Conservation (phyloP, 1,284 basidiomycete species). For the Cryptococcus sp. region DNA sequence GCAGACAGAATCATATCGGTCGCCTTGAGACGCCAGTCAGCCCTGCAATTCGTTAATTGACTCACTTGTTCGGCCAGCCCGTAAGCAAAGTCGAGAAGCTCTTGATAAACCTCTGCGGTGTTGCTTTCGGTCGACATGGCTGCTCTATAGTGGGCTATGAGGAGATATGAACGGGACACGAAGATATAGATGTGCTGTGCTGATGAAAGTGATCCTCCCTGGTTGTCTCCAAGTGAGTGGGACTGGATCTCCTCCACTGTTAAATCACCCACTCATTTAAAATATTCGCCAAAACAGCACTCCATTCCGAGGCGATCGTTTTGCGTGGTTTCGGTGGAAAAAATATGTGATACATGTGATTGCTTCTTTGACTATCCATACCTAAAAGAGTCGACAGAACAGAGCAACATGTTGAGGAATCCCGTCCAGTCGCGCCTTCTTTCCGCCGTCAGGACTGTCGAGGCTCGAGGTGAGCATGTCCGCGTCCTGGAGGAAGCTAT, state of each 20-base stretch:
- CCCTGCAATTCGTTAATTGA: not conserved
- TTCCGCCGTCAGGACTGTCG: constrained; percentile 18
- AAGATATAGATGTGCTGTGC: too few species aligned
- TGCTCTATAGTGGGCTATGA: not conserved
- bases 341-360: not conserved
- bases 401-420: constrained; percentile 14
- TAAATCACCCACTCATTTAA: not conserved
- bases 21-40: constrained; percentile 9
- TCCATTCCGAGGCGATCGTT: constrained; percentile 1
- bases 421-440: constrained; percentile 14
- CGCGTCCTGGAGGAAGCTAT: not conserved
- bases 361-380: not conserved
- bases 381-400: not conserved
- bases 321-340: not conserved
- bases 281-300: not conserved
- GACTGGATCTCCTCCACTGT: constrained; percentile 5
- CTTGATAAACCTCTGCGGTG: constrained; percentile 19
- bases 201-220: too few species aligned
- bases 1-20: constrained; percentile 26
- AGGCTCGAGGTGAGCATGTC: constrained; percentile 19
- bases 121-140: not conserved
- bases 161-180: too few species aligned
- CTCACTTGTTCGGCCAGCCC: constrained; percentile 29
- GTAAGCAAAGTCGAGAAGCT: constrained; percentile 35
- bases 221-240: too few species aligned